phyloP scores from a whole-genome alignment of 306 rosid species.

The Dryas octopetala region DNA sequence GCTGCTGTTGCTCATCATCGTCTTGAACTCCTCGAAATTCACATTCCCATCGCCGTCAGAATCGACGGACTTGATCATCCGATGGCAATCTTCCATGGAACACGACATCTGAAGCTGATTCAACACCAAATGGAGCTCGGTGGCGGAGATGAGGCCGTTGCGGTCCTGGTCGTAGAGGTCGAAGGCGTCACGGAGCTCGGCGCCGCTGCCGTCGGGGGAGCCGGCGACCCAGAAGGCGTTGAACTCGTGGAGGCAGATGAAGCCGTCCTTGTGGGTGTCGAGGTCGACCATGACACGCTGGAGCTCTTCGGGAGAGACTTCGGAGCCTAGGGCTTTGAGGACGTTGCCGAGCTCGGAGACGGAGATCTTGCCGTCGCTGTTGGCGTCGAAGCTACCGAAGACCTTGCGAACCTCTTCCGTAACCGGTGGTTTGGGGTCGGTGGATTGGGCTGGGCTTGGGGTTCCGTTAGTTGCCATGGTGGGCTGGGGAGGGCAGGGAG shows the following conservation, averaged over 20 bases:
- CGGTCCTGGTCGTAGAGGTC: constrained; percentile 78
- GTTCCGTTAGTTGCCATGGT: constrained; percentile 44
- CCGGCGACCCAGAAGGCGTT: constrained; percentile 62
- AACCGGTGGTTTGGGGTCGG: constrained; percentile 33
- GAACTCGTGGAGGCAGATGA: constrained; percentile 70
- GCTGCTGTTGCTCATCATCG: constrained; percentile 63
- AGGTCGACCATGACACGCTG: constrained; percentile 72
- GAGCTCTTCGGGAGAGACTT: constrained; percentile 43
- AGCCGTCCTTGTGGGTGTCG: constrained; percentile 72
- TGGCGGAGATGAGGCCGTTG: constrained; percentile 76
- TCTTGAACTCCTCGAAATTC: constrained; percentile 72
- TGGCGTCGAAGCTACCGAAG: constrained; percentile 71
- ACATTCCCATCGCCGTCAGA: constrained; percentile 85
- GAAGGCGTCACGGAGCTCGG: constrained; percentile 80
- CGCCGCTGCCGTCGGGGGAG: constrained; percentile 38
- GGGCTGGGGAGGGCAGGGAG: no score
- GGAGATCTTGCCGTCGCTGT: constrained; percentile 96
- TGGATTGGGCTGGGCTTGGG: constrained; percentile 20
- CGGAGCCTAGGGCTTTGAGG: constrained; percentile 59
- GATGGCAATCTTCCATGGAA: constrained; percentile 57
- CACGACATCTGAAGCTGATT: constrained; percentile 65
- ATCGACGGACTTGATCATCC: constrained; percentile 79
- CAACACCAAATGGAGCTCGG: constrained; percentile 69
- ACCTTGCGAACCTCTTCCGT: constrained; percentile 53
- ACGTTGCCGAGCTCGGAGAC: constrained; percentile 57